These are phyloP conservation scores for Orbilia blumenaviensis DNA, from an alignment of 2,329 filamentous ascomycete species.

Conservation along the genomic window DNA sequence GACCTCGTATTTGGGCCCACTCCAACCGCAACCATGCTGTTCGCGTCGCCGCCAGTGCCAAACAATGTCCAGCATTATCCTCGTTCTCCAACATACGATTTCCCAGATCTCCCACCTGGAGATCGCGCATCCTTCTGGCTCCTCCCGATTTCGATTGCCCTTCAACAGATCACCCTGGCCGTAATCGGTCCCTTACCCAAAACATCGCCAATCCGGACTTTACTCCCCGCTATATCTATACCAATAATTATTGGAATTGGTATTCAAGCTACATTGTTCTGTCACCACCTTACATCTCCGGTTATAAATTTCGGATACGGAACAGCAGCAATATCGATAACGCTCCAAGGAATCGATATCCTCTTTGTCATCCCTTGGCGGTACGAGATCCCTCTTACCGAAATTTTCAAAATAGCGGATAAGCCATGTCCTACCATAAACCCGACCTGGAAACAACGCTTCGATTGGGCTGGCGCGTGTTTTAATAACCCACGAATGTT, in stretches of 20 bases:
- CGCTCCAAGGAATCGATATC: constrained; percentile 42
- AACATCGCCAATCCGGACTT: constrained; percentile 24
- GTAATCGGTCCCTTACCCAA: constrained; percentile 48
- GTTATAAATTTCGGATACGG: constrained; percentile 45
- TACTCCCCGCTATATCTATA: constrained; percentile 27
- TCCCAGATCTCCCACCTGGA: constrained; percentile 13
- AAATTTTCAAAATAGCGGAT: constrained; percentile 22
- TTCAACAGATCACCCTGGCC: constrained; percentile 37
- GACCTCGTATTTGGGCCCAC: neutral
- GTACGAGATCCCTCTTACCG: constrained; percentile 36
- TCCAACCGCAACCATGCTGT: constrained; percentile 15
- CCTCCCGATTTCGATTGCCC: constrained; percentile 30
- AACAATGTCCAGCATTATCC: constrained; percentile 44
- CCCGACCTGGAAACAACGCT: constrained; percentile 41
- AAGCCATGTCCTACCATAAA: constrained; percentile 22
- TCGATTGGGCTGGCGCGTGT: constrained; percentile 43
- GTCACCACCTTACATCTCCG: constrained; percentile 42
- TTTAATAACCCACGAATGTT: constrained; percentile 47
- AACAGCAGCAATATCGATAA: constrained; percentile 29
- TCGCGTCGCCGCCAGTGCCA: constrained; percentile 30
- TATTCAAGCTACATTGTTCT: constrained; percentile 34
- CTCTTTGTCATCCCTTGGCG: constrained; percentile 41
- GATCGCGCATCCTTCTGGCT: constrained; percentile 35
- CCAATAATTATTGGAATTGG: constrained; percentile 39
- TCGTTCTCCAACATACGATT: constrained; percentile 24